These are phyloP conservation scores for Tephrocybe sp. DNA, from an alignment of 768 basidiomycete species.

Conservation along the genomic window DNA sequence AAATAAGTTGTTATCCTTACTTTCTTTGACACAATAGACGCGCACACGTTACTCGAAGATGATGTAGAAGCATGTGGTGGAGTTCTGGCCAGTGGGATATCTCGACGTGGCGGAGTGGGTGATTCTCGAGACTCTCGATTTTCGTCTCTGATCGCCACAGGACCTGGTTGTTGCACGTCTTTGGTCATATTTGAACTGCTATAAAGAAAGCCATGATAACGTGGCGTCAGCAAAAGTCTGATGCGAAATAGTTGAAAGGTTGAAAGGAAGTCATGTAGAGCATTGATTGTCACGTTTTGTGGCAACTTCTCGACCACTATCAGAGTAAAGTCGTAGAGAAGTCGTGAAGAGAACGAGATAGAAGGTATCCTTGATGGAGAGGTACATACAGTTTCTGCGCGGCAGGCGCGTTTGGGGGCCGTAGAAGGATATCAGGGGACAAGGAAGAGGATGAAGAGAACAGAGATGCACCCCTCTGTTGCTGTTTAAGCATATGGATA, in stretches of 20 bases:
- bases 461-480: not conserved
- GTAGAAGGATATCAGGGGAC: not conserved
- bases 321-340: not conserved
- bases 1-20: no score
- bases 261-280: no score
- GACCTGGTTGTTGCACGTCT: not conserved
- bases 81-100: no score
- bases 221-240: conserved; percentile 1
- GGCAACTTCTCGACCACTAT: conserved; percentile 1
- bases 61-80: no score
- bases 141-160: not conserved
- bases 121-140: no score
- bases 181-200: not conserved
- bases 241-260: not conserved
- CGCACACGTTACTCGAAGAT: not conserved
- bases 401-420: no score
- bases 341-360: not conserved
- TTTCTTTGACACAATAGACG: no score
- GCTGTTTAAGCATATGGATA: conserved; percentile 10
- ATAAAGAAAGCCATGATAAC: not conserved
- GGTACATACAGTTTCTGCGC: not conserved
- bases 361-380: not conserved
- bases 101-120: no score
- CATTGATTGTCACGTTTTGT: not conserved
- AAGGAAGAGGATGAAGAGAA: not conserved